Base-by-base conservation (phyloP, 805 yeast species). In the Teunomyces panamensis region DNA sequence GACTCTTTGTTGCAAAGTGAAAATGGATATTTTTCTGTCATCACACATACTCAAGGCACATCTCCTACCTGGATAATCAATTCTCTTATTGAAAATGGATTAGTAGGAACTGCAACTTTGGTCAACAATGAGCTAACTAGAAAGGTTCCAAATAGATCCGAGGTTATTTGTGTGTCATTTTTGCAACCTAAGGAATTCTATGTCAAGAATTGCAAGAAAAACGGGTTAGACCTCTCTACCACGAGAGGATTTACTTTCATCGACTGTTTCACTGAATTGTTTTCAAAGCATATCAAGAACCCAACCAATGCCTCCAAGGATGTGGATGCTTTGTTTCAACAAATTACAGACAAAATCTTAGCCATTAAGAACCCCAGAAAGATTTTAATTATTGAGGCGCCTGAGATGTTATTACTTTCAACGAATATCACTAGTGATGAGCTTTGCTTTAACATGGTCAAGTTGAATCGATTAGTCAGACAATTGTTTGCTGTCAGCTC, bases 21-120 rank as follows among this genome's bases (percentile, higher is more conserved):
- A 9, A 55, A 44, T 8, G 49, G 62, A 3, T 46, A 48, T 11
- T 51, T 68, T 16, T 59, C 68, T 3, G 48, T 67, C 3, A 58
- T 73, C 6, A 56, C 74, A 1, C 67, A 71, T 46, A 54, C 55
- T 3, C 71, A 64, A 46, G 83, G 85, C 0, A 83, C 87, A 0
- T 74, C 80, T 26, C 82, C 91, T 1, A 62, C 79, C 5, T 86
- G 92, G 92, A 67, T 86, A 33, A 57, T 77, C 3, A 74, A 74
- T 46, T 74, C 83, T 1, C 59, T 85, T 17, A 64, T 83, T 7
- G 89, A 85, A 55, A 74, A 72, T 30, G 64, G 72, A 24, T 51
- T 80, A 11, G 56, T 65, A 13, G 86, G 83, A 4, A 74, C 81
- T 42, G 73, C 67, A 55, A 70, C 46, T 35, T 72, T 55, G 72